Evolutionary conservation across 441 rosid species (phyloP).

Genomic region (Erysimum pusillum): DNA sequence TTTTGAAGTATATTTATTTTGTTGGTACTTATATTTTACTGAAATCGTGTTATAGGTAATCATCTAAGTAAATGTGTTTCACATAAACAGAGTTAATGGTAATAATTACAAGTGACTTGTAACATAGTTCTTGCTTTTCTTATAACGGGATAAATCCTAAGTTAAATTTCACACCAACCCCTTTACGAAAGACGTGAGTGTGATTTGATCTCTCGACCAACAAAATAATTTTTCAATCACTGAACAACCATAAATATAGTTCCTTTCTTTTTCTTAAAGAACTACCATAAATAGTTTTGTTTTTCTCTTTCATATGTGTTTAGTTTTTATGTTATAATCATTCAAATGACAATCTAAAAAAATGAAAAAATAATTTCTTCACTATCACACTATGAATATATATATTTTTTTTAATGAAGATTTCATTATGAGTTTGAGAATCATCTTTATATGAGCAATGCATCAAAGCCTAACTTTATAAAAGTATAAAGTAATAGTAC

Average conservation of each 20-base stretch:
- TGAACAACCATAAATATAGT: neutral
- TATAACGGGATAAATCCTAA: neutral
- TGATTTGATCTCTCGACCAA: neutral
- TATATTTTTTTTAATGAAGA: too few species aligned
- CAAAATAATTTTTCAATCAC: neutral
- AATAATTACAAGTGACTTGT: neutral
- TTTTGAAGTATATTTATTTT: neutral
- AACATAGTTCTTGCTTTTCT: neutral
- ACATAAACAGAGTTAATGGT: neutral
- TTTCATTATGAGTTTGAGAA: slow-evolving; percentile 14
- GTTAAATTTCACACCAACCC: neutral
- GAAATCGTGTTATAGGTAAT: too few species aligned
- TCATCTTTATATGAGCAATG: neutral
- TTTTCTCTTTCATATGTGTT: neutral
- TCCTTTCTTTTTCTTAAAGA: too few species aligned
- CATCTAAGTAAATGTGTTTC: neutral
- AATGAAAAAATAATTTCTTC: neutral
- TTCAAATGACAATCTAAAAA: neutral
- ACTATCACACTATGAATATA: neutral
- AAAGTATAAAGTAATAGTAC: slow-evolving; percentile 26
- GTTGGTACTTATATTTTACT: too few species aligned
- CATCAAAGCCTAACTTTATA: slow-evolving; percentile 21
- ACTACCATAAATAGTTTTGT: neutral
- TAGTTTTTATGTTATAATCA: neutral
- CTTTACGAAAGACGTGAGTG: neutral